These are phyloP conservation scores for Acanthamoeba lenticulata DNA, from an alignment of 208 protist genomes.

Conservation along the genomic window DNA sequence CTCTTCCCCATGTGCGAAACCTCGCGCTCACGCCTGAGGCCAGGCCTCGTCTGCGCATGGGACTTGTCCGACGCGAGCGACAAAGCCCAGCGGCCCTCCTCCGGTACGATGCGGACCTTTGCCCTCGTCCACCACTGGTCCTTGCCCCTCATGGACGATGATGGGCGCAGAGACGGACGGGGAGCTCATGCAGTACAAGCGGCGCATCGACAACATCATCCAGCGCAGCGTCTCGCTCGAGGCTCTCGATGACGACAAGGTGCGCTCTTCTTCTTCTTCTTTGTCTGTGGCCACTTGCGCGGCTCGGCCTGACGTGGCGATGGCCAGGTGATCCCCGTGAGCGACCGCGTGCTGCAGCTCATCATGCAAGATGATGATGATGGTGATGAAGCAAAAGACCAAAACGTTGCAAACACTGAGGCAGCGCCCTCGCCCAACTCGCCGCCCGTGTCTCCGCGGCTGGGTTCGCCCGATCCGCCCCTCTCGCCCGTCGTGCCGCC, in stretches of 20 bases:
- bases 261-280: neutral
- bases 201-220: conserved; percentile 8
- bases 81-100: neutral
- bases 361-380: neutral
- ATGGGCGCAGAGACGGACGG: neutral
- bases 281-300: neutral
- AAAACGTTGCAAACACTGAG: neutral
- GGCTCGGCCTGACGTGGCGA: no score
- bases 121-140: neutral
- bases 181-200: conserved; percentile 25
- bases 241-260: neutral
- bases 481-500: neutral
- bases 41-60: neutral
- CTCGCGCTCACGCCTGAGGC: neutral
- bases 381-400: neutral
- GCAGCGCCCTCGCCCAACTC: neutral
- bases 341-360: neutral
- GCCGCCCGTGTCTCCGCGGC: neutral
- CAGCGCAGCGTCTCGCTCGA: neutral
- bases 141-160: neutral
- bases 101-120: neutral
- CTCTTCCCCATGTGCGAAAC: neutral
- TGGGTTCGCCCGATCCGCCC: neutral
- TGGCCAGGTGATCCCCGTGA: neutral
- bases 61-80: neutral